phyloP scores from a whole-genome alignment of 495 filamentous ascomycete species.

The Aspergillus sclerotiicarbonarius region DNA sequence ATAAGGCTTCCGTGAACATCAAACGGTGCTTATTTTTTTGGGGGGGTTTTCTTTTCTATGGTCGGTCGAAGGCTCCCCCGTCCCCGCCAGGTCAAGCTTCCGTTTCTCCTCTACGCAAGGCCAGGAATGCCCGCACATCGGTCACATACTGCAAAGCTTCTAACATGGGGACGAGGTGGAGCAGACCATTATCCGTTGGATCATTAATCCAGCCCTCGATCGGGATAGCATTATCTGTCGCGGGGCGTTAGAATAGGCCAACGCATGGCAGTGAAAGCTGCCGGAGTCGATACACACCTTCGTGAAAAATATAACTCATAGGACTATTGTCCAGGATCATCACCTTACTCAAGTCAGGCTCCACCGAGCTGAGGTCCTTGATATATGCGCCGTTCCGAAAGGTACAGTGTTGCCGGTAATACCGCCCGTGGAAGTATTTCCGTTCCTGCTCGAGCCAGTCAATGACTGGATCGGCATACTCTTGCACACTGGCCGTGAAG shows the following conservation, averaged over 20 bases:
- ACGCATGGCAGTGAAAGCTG: not conserved
- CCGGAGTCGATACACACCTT: conserved; percentile 57
- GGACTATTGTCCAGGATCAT: conserved; percentile 99
- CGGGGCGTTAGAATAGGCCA: conserved; percentile 12
- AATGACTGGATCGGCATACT: conserved; percentile 98
- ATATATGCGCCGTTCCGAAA: conserved; percentile 93
- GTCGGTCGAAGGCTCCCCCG: not conserved
- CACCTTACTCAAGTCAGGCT: conserved; percentile 92
- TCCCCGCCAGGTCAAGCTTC: conserved; percentile 35
- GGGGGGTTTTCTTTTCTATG: conserved; percentile 15
- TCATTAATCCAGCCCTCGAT: conserved; percentile 43
- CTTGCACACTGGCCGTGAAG: conserved; percentile 96
- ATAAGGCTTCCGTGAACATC: conserved; percentile 10
- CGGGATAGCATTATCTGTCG: conserved; percentile 33
- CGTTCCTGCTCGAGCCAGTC: conserved; percentile 97
- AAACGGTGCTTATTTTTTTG: conserved; percentile 4
- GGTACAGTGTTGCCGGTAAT: conserved; percentile 96
- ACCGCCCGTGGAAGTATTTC: conserved; percentile 89
- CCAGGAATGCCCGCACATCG: conserved; percentile 86
- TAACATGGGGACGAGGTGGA: conserved; percentile 89
- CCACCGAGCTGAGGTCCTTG: conserved; percentile 93
- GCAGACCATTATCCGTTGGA: conserved; percentile 75
- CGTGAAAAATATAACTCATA: conserved; percentile 97
- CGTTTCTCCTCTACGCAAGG: conserved; percentile 79
- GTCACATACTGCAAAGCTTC: conserved; percentile 95